Conservation (phyloP, 169 alveolate species). For the Pseudocohnilembus persalinus region DNA sequence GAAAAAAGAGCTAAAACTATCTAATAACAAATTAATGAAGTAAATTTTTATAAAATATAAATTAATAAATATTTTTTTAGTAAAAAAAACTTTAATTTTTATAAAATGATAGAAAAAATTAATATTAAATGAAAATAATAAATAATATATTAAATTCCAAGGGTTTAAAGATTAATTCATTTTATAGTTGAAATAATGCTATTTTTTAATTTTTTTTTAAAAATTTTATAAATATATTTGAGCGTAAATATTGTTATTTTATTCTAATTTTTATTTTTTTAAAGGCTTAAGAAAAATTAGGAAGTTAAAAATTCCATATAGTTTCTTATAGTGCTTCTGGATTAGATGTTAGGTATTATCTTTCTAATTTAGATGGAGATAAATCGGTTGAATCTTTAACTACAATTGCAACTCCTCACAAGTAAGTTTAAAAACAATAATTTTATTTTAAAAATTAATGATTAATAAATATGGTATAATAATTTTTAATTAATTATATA, state of each 20-base stretch:
- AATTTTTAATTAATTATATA: too few species aligned
- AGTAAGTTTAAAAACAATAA: not conserved
- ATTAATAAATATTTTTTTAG: not conserved
- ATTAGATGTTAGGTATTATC: slow-evolving; percentile 15
- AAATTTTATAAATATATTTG: not conserved
- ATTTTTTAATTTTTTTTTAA: not conserved
- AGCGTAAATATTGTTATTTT: not conserved
- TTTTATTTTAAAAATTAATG: not conserved
- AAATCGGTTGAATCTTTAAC: slow-evolving; percentile 2
- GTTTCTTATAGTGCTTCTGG: slow-evolving; percentile 29
- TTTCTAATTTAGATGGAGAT: slow-evolving; percentile 22
- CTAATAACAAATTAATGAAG: slow-evolving; percentile 3
- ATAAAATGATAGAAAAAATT: not conserved
- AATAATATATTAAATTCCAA: too few species aligned
- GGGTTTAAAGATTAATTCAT: not conserved
- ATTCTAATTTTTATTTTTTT: not conserved
- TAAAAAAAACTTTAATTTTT: too few species aligned
- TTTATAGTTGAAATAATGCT: not conserved
- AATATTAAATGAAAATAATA: too few species aligned
- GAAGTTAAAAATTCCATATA: slow-evolving; percentile 7
- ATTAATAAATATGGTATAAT: not conserved
- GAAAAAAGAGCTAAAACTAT: slow-evolving; percentile 25
- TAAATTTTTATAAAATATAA: not conserved
- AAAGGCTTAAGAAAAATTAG: not conserved
- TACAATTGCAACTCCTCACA: slow-evolving; percentile 30